Evolutionary conservation across 2,329 filamentous ascomycete genomes (phyloP), one percentile per base, ranked within the genome.

Genomic region (Diaporthe sp.): DNA sequence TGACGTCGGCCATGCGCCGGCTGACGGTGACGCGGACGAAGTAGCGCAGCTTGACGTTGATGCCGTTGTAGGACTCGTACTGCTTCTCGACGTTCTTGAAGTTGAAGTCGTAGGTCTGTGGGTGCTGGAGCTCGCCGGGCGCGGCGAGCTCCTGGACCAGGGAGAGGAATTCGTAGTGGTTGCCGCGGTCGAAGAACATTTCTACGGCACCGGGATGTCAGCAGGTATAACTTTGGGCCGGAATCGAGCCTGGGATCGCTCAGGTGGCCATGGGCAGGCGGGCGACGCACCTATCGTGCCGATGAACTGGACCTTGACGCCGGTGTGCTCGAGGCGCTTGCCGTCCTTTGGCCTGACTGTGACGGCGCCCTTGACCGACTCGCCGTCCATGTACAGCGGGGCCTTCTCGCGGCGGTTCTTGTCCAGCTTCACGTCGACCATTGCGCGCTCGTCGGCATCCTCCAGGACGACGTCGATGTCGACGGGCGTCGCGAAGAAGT

Each of bases 61-160:
- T 99, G 83, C 97, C 97, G 84, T 98, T 98, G 90, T 99, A 99
- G 79, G 96, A 98, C 87, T 99, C 97, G 90, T 99, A 99, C 85
- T 98, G 96, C 89, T 99, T 99, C 90, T 99, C 97, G 81, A 99
- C 95, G 85, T 98, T 99, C 86, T 98, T 98, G 92, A 99, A 99
- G 88, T 98, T 98, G 91, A 99, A 99, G 80, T 98, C 95, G 85
- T 98, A 98, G 67, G 96, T 98, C 87, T 99, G 97, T 58, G 97
- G 97, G 86, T 99, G 97, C 84, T 98, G 97, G 75, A 99, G 94
- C 88, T 99, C 97, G 85, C 97, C 97, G 2, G 97, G 97, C 25
- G 97, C 96, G 25, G 97, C 97, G 55, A 99, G 92, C 86, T 99
- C 97, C 86, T 98, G 97, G 81, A 97, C 96, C 39, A 98, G 92